Conservation (phyloP, 2,329 filamentous ascomycete genomes). For the Xylaria sp. region DNA sequence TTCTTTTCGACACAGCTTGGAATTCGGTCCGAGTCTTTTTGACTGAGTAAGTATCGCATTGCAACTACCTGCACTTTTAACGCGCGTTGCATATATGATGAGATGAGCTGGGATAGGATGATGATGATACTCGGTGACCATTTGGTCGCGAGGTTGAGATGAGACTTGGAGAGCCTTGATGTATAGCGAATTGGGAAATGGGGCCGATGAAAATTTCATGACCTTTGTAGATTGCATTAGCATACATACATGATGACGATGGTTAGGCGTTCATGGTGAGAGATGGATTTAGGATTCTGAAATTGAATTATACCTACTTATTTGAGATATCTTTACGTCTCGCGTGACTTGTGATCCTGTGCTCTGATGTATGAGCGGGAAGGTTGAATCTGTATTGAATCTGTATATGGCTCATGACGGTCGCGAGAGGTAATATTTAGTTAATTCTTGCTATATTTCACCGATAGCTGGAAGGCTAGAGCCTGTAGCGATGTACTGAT, state of each 20-base stretch:
- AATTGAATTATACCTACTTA: slow-evolving; percentile 34
- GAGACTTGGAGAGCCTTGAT: slow-evolving; percentile 6
- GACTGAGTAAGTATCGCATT: not conserved
- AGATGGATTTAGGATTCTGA: slow-evolving; percentile 24
- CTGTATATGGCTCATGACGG: no score
- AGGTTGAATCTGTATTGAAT: no score
- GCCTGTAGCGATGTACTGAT: no score
- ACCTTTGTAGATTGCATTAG: slow-evolving; percentile 2
- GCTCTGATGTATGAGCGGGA: no score
- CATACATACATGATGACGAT: not conserved
- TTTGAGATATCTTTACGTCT: no score
- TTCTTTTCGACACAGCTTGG: not conserved
- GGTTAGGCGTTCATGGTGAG: not conserved
- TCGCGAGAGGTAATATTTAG: no score
- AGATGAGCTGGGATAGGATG: not conserved
- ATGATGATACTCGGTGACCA: slow-evolving; percentile 1
- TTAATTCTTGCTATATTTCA: no score
- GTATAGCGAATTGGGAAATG: slow-evolving; percentile 6
- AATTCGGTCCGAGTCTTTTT: no score
- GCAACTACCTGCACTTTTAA: slow-evolving; percentile 9
- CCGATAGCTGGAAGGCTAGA: no score
- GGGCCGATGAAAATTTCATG: slow-evolving; percentile 11
- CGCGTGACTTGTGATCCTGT: no score
- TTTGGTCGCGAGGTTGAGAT: not conserved
- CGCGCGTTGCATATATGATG: slow-evolving; percentile 24